These are phyloP conservation scores for Lupinus albus DNA, from an alignment of 306 rosid species.

Conservation along the genomic window DNA sequence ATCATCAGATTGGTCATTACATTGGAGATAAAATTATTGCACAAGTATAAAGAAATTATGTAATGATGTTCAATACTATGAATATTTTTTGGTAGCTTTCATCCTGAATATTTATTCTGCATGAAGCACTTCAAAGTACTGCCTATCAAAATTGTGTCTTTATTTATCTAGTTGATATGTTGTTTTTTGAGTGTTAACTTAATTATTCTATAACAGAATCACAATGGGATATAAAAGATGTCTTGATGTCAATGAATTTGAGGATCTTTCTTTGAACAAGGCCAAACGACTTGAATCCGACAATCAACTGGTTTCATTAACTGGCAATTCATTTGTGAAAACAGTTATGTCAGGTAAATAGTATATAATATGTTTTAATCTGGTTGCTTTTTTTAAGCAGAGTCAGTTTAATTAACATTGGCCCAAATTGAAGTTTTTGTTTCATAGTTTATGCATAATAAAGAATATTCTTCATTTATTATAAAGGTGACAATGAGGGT, in stretches of 20 bases:
- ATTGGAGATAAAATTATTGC: neutral
- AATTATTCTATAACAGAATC: constrained; percentile 34
- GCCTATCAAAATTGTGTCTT: neutral
- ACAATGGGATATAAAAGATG: constrained; percentile 65
- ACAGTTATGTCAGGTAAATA: constrained; percentile 45
- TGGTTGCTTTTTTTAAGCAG: neutral
- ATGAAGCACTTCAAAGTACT: neutral
- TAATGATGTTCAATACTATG: constrained; percentile 1
- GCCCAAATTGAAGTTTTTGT: constrained; percentile 3
- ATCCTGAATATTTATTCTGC: neutral
- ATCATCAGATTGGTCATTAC: neutral
- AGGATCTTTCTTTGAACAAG: constrained; percentile 52
- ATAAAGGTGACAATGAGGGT: constrained; percentile 48
- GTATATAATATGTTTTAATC: neutral
- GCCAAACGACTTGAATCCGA: constrained; percentile 47
- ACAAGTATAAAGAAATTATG: neutral
- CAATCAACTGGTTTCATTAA: constrained; percentile 32
- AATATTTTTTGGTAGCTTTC: neutral
- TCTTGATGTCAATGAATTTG: constrained; percentile 48
- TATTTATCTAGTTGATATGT: neutral
- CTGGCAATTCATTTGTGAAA: constrained; percentile 38
- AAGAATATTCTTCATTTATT: constrained; percentile 24
- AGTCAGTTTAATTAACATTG: neutral
- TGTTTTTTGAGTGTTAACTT: neutral
- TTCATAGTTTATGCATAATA: neutral